Conservation (phyloP, 2,329 filamentous ascomycete genomes). For the Exutisphaerella laricina region DNA sequence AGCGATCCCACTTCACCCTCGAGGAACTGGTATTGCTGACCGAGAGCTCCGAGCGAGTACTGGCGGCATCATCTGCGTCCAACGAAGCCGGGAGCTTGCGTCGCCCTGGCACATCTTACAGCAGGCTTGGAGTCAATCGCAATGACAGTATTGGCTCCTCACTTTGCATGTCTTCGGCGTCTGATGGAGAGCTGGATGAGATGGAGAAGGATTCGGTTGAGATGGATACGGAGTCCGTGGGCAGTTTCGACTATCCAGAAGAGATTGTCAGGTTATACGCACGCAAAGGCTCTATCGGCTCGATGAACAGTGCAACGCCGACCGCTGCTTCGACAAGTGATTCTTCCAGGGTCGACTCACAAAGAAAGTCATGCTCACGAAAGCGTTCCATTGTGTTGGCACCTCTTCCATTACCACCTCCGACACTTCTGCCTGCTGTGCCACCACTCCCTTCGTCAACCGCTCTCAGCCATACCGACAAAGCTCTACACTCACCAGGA, state of each 20-base stretch:
- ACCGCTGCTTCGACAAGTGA: slow-evolving; percentile 2
- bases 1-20: slow-evolving; percentile 61
- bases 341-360: slow-evolving; percentile 2
- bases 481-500: slow-evolving; percentile 6
- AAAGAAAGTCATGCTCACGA: slow-evolving; percentile 16
- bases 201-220: slow-evolving; percentile 19
- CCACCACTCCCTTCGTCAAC: slow-evolving; percentile 18
- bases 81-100: slow-evolving; percentile 3
- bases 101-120: no score
- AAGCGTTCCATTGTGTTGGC: slow-evolving; percentile 22
- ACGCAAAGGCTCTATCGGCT: slow-evolving; percentile 13
- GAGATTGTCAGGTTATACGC: slow-evolving; percentile 7
- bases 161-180: slow-evolving; percentile 11
- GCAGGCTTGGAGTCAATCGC: background rate
- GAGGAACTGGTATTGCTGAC: slow-evolving; percentile 64
- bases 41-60: slow-evolving; percentile 44
- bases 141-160: slow-evolving; percentile 12
- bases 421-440: slow-evolving; percentile 23
- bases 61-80: slow-evolving; percentile 13
- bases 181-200: slow-evolving; percentile 9
- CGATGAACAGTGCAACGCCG: slow-evolving; percentile 9
- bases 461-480: slow-evolving; percentile 5
- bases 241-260: slow-evolving; percentile 11
- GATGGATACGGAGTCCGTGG: slow-evolving; percentile 11
- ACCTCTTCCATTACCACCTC: slow-evolving; percentile 29